Evolutionary conservation across 371 early-diverging fungal genomes (phyloP), one percentile per base, ranked within the genome.

Genomic region (Lichtheimia corymbifera): DNA sequence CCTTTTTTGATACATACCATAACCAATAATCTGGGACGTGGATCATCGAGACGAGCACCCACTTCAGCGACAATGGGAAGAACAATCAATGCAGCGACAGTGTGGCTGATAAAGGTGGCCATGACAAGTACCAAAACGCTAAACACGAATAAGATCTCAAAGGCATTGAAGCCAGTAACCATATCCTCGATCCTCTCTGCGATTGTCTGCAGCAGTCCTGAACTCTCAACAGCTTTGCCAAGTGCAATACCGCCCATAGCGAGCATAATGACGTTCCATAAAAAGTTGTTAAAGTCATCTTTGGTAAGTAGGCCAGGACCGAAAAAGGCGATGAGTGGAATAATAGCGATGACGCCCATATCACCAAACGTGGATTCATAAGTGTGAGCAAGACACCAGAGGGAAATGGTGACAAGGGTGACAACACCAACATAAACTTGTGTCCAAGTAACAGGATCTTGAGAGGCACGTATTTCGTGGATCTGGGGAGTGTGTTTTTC

Each of bases 81-180:
- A 2, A 93, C 87, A 62, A 93, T 93, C 66, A 93, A 68, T 0
- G 94, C 94, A 0, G 90, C 92, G 1, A 98, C 98, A 0, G 98
- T 97, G 67, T 98, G 98, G 43, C 91, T 91, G 59, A 98, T 93
- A 69, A 97, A 97, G 2, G 94, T 94, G 15, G 97, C 91, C 64
- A 92, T 88, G 2, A 92, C 83, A 2, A 92, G 66, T 3, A 92
- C 89, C 53, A 93, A 65, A 14, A 72, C 70, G 14, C 88, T 80
- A 64, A 93, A 90, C 12, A 88, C 72, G 43, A 88, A 77, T 55
- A 92, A 63, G 6, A 93, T 88, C 13, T 78, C 71, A 67, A 89
- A 93, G 5, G 89, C 76, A 4, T 85, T 72, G 62, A 92, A 65
- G 5, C 82, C 91, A 17, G 81, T 72, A 7, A 95, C 88, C 47